These are phyloP conservation scores for Pterocarpus macrocarpus DNA, from an alignment of 306 rosid genomes.

Conservation along the genomic window DNA sequence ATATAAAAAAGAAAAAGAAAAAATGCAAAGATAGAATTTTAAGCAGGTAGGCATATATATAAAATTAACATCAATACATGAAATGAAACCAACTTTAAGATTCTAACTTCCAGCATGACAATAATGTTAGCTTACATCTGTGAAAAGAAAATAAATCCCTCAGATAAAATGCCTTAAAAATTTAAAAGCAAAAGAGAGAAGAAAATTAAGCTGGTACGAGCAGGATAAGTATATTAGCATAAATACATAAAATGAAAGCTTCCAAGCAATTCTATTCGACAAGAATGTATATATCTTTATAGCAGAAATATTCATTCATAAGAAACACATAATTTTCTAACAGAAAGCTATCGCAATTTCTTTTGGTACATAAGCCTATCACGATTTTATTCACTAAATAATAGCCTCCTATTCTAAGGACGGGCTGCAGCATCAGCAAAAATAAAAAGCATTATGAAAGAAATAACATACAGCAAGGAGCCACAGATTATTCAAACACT, in stretches of 20 bases:
- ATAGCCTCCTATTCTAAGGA: background rate
- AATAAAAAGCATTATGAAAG: conserved; percentile 6
- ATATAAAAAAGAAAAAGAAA: background rate
- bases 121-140: background rate
- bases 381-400: background rate
- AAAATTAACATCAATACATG: background rate
- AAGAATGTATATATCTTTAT: too few relatives aligned
- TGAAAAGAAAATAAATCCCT: conserved; percentile 6
- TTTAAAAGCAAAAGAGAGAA: background rate
- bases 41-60: background rate
- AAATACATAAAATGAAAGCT: background rate
- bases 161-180: background rate
- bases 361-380: too few relatives aligned
- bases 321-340: too few relatives aligned
- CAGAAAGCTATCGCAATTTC: too few relatives aligned
- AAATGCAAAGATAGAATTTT: background rate
- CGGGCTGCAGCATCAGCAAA: conserved; percentile 7
- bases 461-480: conserved; percentile 4
- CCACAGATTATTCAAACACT: conserved; percentile 37
- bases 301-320: too few relatives aligned
- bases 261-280: too few relatives aligned
- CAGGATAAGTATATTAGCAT: background rate
- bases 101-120: background rate
- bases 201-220: background rate
- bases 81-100: background rate